Conservation (phyloP, 1,284 basidiomycete species). For the Heimioporus punctisporus region DNA sequence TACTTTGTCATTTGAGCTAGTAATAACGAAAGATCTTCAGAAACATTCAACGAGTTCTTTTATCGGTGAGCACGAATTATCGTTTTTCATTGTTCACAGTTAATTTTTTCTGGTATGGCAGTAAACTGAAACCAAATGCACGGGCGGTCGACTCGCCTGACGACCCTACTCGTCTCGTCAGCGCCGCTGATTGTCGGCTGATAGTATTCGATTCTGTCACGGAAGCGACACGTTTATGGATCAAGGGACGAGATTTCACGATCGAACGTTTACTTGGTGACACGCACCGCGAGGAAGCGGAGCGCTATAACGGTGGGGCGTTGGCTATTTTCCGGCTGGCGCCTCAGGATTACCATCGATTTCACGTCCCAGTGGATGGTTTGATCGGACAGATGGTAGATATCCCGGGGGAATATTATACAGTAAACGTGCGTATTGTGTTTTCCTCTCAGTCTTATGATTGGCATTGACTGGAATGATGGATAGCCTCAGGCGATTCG, state of each 20-base stretch:
- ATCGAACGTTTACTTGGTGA: constrained; percentile 83
- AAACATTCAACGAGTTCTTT: constrained; percentile 92
- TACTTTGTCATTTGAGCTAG: neutral
- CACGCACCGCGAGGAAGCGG: constrained; percentile 66
- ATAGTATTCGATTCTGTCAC: constrained; percentile 90
- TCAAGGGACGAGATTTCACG: constrained; percentile 95
- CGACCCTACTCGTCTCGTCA: constrained; percentile 80
- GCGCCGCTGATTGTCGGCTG: constrained; percentile 92
- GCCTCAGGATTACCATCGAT: constrained; percentile 97
- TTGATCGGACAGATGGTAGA: constrained; percentile 79
- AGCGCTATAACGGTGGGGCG: constrained; percentile 77
- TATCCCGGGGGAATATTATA: constrained; percentile 90
- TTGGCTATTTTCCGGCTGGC: constrained; percentile 91
- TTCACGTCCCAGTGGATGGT: constrained; percentile 93
- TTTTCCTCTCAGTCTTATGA: constrained; percentile 12
- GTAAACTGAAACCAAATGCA: constrained; percentile 85
- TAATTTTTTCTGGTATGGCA: constrained; percentile 38
- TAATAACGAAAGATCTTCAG: too few species aligned
- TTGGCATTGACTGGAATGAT: neutral
- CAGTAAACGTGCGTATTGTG: constrained; percentile 72
- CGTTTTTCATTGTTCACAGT: constrained; percentile 19
- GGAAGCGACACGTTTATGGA: constrained; percentile 93
- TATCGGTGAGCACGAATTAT: constrained; percentile 52
- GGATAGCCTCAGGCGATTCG: constrained; percentile 79
- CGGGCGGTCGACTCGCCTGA: constrained; percentile 78